Base-by-base conservation (phyloP, 768 basidiomycete species). In the Panus rudis region DNA sequence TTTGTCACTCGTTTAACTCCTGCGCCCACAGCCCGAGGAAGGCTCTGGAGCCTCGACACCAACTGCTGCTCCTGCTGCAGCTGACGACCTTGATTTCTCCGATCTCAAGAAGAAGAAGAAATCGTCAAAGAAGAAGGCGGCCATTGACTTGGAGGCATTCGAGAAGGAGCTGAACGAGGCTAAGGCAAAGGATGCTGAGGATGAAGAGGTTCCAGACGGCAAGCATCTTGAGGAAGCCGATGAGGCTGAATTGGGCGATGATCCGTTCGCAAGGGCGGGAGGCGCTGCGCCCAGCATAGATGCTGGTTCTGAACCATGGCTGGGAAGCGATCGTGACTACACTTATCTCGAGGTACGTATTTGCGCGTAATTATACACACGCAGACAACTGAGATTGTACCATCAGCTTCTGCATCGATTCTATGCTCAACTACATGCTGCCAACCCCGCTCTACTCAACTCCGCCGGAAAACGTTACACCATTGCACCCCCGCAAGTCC, bases 41-140 rank as follows among this genome's bases (percentile, higher is more conserved):
- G 78, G 64, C 45, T 79, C 84, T 14, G 82, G 79, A 19, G 68
- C 80, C 21, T 77, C 82, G 0, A 81, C 84, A 12, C 79, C 83
- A 14, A 46, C 60, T 1, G 45, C 24, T 6, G 54, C 50, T n/a
- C 60, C 56, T 47, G 54, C 53, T 4, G 52, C 52, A 30, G 69
- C 76, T 10, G 90, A 86, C 48, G 92, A 92, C 54, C 73, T 93
- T 46, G 89, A 92, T 67, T 97, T 97, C 62, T 90, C 87, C 6
- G 94, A 97, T 60, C 73, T 97, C 63, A 96, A 97, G 71, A 94
- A 92, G 74, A 93, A 93, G 72, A 93, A 92, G 68, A 92, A 92
- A 59, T 72, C 75, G 23, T 67, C 75, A 47, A 82, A 83, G 68
- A 94, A 93, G 71, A 97, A 94, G 68, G 77, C 84, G 16, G 79